phyloP scores from a whole-genome alignment of 208 protist genomes.

The Blastocrithidia nonstop region DNA sequence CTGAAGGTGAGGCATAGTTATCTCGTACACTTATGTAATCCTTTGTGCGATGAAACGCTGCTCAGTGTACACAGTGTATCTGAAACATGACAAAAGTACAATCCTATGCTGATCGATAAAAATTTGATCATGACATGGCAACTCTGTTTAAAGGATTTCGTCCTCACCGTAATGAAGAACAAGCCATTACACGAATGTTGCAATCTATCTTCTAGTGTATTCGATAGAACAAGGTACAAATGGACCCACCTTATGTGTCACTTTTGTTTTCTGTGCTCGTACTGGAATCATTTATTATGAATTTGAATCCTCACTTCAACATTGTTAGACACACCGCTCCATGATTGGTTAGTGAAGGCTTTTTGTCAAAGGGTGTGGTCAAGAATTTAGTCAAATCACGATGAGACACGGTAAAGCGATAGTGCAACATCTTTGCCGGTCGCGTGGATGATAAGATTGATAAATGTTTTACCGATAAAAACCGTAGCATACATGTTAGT shows the following conservation, averaged over 20 bases:
- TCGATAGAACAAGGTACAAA: slow-evolving; percentile 60
- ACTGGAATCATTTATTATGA: slow-evolving; percentile 87
- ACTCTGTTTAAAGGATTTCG: slow-evolving; percentile 65
- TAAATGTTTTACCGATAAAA: too few relatives aligned
- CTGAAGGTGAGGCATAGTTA: slow-evolving; percentile 27
- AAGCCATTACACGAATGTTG: slow-evolving; percentile 71
- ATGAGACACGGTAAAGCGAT: slow-evolving; percentile 39
- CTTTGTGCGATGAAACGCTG: slow-evolving; percentile 77
- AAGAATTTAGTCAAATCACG: slow-evolving; percentile 65
- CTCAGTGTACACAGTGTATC: slow-evolving; percentile 40
- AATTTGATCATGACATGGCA: slow-evolving; percentile 31
- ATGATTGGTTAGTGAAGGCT: slow-evolving; percentile 77
- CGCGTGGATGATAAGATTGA: slow-evolving; percentile 36
- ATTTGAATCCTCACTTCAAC: slow-evolving; percentile 81
- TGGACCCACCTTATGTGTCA: slow-evolving; percentile 82
- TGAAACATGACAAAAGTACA: slow-evolving; percentile 49
- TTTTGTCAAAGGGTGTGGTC: slow-evolving; percentile 62
- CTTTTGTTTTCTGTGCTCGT: slow-evolving; percentile 84
- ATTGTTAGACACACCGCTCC: slow-evolving; percentile 80
- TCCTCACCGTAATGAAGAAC: slow-evolving; percentile 33
- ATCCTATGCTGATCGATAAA: slow-evolving; percentile 25
- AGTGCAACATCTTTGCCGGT: slow-evolving; percentile 32
- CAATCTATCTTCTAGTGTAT: slow-evolving; percentile 75
- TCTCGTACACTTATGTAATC: slow-evolving; percentile 66
- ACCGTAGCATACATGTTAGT: slow-evolving; percentile 26